Base-by-base conservation (phyloP, 202 grass and related monocot species). In the Carex arenaria region DNA sequence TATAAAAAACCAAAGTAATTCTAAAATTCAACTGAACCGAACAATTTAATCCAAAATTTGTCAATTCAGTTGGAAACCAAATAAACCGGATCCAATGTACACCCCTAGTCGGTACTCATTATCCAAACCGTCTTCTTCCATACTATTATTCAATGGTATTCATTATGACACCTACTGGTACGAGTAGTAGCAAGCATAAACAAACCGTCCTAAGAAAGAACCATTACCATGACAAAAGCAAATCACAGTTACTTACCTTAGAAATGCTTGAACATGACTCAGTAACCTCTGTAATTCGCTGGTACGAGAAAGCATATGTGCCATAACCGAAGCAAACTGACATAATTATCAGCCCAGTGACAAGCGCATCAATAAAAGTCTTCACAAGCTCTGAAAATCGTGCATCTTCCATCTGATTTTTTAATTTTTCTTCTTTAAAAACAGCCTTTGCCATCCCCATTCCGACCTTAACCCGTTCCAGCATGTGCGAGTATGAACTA, bases 401-500 rank as follows among this genome's bases (percentile, higher is more conserved):
- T 19, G 73, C 80, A 76, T 95, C 93, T 78, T 92, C 52, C 89
- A 92, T 93, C 79, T 95, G 86, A 31, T 84, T 95, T 78, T 63
- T 90, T 51, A 98, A 76, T 88, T 95, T 98, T 64, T 89, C 91
- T 90, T 89, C 89, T 88, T 77, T 98, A 57, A 98, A 95, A 38
- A 82, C 82, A 90, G 89, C 89, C 81, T 93, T 98, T 57, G 94
- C 71, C 77, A 95, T 89, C 75, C 91, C 91, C 89, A 98, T 89
- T 55, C 67, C 76, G 63, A 98, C 73, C 76, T 95, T 92, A 47
- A 90, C 78, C 78, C 87, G 93, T 62, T 98, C 86, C 84, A 98
- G 47, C 85, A 86, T 54, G 53, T 95, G 79, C 63, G 88, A 81
- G 9, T 93, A 62, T 0, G 93, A 95, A 85, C 83, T 87, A 73